Percentiles rank a stretch among this genome's conserved stretches.
Conservation (phyloP, 495 filamentous ascomycete species). For the Amniculicola lignicola region DNA sequence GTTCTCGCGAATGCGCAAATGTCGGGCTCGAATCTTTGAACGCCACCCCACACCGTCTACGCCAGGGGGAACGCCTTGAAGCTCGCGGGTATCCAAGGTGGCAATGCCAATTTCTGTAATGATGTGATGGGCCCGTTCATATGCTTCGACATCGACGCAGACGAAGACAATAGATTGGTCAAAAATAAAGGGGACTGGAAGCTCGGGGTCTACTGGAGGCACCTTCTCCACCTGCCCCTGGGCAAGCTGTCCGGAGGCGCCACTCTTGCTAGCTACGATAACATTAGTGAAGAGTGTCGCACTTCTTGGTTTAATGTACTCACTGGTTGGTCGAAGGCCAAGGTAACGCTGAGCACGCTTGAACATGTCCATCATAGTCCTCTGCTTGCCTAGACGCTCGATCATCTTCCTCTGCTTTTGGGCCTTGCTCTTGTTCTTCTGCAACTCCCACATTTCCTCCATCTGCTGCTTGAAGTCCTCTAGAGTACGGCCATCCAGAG, state of each 20-base stretch:
- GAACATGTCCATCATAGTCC: constrained; percentile 50
- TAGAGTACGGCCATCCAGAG: constrained; percentile 38
- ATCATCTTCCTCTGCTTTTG: constrained; percentile 47
- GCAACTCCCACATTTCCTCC: constrained; percentile 43
- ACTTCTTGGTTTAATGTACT: no score
- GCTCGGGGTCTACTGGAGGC: constrained; percentile 37
- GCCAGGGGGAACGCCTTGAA: constrained; percentile 55
- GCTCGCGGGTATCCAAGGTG: constrained; percentile 68
- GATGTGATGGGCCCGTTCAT: constrained; percentile 57
- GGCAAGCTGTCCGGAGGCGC: no score
- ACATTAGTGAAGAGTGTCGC: no score
- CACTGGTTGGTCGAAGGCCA: constrained; percentile 54
- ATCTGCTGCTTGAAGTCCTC: constrained; percentile 51
- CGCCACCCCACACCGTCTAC: constrained; percentile 61
- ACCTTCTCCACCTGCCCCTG: neutral
- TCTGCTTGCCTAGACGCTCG: constrained; percentile 36
- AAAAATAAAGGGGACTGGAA: constrained; percentile 48
- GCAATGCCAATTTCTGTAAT: constrained; percentile 87
- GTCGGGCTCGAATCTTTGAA: constrained; percentile 60
- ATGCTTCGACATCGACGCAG: constrained; percentile 77
- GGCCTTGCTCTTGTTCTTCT: constrained; percentile 47
- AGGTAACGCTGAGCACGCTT: constrained; percentile 67
- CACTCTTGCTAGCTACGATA: neutral
- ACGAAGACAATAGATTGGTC: constrained; percentile 63
- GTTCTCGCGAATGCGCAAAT: constrained; percentile 74